A percentile compares a stretch with the other conserved stretches of the same genome.
phyloP scores from a whole-genome alignment of 306 rosid genomes.

The Vigna mungo region DNA sequence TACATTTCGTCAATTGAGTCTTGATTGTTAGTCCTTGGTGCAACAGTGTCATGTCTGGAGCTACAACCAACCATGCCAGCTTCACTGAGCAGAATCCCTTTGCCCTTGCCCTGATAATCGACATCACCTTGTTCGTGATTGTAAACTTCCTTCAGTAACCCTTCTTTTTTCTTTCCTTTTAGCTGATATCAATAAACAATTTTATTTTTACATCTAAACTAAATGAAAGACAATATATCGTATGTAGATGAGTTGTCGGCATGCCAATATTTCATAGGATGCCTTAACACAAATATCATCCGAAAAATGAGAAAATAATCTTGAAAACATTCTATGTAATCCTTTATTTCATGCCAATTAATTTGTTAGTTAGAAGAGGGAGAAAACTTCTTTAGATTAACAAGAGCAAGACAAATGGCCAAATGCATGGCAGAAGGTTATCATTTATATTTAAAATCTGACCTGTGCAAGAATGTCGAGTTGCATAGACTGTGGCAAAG shows the following conservation, averaged over 20 bases:
- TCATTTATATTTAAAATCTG: constrained; percentile 32
- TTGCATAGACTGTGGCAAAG: constrained; percentile 92
- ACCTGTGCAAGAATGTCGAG: constrained; percentile 88
- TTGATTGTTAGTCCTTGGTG: constrained; percentile 38
- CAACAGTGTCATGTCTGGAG: constrained; percentile 43
- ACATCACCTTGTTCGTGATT: constrained; percentile 36
- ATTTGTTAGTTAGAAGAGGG: constrained; percentile 1
- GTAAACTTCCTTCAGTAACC: constrained; percentile 38
- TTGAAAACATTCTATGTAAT: constrained; percentile 29
- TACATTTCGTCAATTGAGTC: constrained; percentile 57
- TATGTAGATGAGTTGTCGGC: constrained; percentile 9
- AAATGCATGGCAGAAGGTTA: constrained; percentile 14
- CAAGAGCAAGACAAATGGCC: constrained; percentile 23
- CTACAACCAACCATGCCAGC: constrained; percentile 42
- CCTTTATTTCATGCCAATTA: constrained; percentile 25
- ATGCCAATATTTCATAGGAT: constrained; percentile 10
- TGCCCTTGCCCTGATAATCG: constrained; percentile 48
- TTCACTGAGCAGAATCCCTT: constrained; percentile 47
- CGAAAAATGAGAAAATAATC: constrained; percentile 1
- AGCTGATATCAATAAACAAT: constrained; percentile 46
- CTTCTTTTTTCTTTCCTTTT: constrained; percentile 57
- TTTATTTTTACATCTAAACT: constrained; percentile 27
- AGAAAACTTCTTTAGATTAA: not conserved
- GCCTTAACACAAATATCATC: constrained; percentile 24
- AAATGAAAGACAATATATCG: constrained; percentile 24